Evolutionary conservation across 2,329 filamentous ascomycete genomes (phyloP).

Genomic region (Colletotrichum eremochloae): DNA sequence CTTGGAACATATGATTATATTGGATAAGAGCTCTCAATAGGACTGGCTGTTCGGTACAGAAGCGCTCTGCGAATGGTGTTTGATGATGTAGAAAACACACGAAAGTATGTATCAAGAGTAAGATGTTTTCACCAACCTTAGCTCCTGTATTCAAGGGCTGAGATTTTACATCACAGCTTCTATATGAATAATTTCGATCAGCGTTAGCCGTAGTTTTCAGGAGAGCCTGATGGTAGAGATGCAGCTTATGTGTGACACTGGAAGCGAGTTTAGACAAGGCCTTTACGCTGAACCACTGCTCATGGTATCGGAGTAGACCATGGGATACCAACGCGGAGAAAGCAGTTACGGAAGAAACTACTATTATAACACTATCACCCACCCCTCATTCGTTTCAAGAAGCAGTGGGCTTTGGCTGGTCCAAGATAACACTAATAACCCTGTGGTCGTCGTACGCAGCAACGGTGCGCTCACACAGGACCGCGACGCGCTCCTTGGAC

Average conservation of each 20-base stretch:
- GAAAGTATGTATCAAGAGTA: no score
- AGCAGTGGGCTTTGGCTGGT: conserved; percentile 13
- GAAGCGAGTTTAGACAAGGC: not conserved
- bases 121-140: not conserved
- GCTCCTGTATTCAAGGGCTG: no score
- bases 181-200: not conserved
- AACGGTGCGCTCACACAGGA: conserved; percentile 52
- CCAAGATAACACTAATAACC: conserved; percentile 48
- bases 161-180: not conserved
- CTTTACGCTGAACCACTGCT: not conserved
- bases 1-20: no score
- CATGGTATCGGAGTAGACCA: not conserved
- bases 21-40: no score
- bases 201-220: no score
- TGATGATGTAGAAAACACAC: no score
- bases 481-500: conserved; percentile 52
- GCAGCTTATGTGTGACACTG: no score
- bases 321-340: not conserved
- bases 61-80: no score
- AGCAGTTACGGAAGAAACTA: not conserved
- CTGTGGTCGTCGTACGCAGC: conserved; percentile 54
- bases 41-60: no score
- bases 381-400: not conserved
- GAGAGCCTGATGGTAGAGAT: not conserved
- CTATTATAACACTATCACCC: not conserved